Conservation (phyloP, 345 rosid species). For the Mallotus nudiflorus region DNA sequence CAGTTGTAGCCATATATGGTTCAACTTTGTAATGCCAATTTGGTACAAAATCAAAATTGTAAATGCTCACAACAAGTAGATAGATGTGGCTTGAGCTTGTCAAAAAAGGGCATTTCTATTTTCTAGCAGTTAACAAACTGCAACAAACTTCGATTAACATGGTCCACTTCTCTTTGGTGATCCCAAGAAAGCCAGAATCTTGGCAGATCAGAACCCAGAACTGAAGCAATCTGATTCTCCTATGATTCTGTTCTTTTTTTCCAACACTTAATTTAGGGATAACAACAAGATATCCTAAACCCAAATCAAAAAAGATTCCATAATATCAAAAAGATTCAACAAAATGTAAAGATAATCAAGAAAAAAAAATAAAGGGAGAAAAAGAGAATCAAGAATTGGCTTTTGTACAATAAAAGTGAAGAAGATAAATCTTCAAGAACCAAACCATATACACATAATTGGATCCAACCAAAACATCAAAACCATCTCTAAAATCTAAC, state of each 20-base stretch:
- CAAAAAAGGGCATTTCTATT: no score
- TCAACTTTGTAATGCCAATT: no score
- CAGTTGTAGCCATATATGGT: no score
- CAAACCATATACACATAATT: conserved; percentile 27
- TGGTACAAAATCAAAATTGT: no score
- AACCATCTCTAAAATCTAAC: conserved; percentile 7
- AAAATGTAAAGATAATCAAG: background rate
- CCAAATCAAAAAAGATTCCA: background rate
- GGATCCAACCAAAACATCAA: conserved; percentile 24
- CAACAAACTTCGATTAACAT: conserved; percentile 3
- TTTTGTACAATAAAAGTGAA: conserved; percentile 13
- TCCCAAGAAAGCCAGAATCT: conserved; percentile 24
- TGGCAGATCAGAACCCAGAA: background rate
- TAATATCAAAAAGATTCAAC: background rate
- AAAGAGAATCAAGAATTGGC: background rate
- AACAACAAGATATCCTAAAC: no score
- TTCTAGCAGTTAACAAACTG: no score
- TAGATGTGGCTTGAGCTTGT: no score
- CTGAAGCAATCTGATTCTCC: background rate
- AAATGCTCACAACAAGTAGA: no score
- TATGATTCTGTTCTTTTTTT: background rate
- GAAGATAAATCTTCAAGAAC: conserved; percentile 6
- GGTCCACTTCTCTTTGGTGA: conserved; percentile 25
- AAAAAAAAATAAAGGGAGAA: background rate
- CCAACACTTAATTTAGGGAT: background rate